Conservation (phyloP, 805 yeast genomes). For the Kodamaea kaohsiungensis region DNA sequence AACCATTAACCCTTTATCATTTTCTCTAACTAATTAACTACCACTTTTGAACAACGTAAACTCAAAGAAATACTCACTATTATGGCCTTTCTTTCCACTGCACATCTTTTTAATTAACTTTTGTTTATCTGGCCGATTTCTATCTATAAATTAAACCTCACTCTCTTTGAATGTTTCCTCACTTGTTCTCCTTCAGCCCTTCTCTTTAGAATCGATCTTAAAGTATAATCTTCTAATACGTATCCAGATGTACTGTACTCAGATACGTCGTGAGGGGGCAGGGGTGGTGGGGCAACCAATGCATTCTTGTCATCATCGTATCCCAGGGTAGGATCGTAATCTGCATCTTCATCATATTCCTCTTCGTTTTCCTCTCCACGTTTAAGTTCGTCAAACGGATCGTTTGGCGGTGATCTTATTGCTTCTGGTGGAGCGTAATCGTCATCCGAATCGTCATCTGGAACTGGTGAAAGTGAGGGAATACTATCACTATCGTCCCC, state of each 20-base stretch:
- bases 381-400: conserved; percentile 7
- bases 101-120: too few relatives aligned
- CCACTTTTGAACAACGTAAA: too few relatives aligned
- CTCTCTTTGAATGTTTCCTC: conserved; percentile 26
- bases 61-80: too few relatives aligned
- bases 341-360: conserved; percentile 16
- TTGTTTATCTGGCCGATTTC: not conserved
- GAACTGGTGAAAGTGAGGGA: not conserved
- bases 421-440: conserved; percentile 2
- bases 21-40: not conserved
- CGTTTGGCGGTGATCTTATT: not conserved
- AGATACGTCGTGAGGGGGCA: conserved; percentile 9
- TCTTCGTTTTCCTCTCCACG: conserved; percentile 6
- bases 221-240: conserved; percentile 9
- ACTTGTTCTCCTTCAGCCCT: conserved; percentile 13
- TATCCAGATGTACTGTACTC: conserved; percentile 2
- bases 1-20: not conserved
- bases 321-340: conserved; percentile 13
- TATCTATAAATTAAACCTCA: conserved; percentile 26
- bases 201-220: conserved; percentile 27
- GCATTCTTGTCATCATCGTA: not conserved
- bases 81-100: too few relatives aligned
- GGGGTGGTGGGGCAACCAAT: conserved; percentile 10
- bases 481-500: not conserved
- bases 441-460: conserved; percentile 3